phyloP scores from a whole-genome alignment of 106 monocot genomes.

The Hemerocallis citrina region DNA sequence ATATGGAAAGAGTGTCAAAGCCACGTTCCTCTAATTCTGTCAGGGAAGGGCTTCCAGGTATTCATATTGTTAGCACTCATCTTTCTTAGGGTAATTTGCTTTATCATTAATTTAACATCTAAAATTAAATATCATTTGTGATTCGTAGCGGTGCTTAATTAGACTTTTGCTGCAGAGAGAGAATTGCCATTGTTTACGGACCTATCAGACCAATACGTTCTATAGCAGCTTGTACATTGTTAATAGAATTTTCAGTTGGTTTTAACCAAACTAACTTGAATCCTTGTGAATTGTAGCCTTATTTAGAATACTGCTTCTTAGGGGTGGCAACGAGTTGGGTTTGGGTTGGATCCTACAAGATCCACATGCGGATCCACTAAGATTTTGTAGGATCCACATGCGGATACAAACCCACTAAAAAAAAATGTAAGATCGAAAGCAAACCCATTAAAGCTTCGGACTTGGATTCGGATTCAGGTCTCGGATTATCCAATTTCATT shows the following conservation, averaged over 20 bases:
- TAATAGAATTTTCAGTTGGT: not conserved
- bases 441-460: no score
- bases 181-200: not conserved
- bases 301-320: no score
- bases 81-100: no score
- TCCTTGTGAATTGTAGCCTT: not conserved
- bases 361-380: no score
- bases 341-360: no score
- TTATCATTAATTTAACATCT: not conserved
- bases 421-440: no score
- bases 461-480: no score
- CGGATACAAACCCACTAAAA: no score
- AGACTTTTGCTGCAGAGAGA: not conserved
- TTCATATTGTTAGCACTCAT: not conserved
- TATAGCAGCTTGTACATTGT: not conserved
- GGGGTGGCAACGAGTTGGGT: no score
- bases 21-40: conserved; percentile 25
- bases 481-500: no score
- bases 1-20: conserved; percentile 62
- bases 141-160: not conserved
- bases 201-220: not conserved
- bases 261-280: not conserved
- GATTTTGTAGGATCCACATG: no score
- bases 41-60: conserved; percentile 78
- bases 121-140: not conserved